Evolutionary conservation across 2,329 filamentous ascomycete genomes (phyloP).

Genomic region (Cordyceps cicadae): DNA sequence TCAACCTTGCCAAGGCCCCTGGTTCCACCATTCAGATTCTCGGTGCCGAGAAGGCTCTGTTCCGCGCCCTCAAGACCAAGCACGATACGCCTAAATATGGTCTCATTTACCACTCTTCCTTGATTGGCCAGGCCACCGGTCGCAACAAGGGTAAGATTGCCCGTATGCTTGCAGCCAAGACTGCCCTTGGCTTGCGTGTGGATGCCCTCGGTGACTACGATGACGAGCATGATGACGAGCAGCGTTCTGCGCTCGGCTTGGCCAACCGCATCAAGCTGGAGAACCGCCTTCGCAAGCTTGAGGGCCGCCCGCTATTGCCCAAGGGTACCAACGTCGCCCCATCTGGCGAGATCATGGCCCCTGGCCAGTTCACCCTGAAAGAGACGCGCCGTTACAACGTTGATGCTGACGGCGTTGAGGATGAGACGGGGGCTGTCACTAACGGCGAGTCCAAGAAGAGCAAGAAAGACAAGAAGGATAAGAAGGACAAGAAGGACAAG

Average conservation of each 20-base stretch:
- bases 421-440: slow-evolving; percentile 41
- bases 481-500: slow-evolving; percentile 35
- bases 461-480: slow-evolving; percentile 38
- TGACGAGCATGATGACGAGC: slow-evolving; percentile 75
- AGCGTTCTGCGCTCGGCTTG: slow-evolving; percentile 73
- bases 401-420: slow-evolving; percentile 77
- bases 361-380: slow-evolving; percentile 83
- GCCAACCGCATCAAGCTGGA: slow-evolving; percentile 65
- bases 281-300: slow-evolving; percentile 65
- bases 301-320: slow-evolving; percentile 81
- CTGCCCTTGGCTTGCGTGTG: slow-evolving; percentile 84
- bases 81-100: slow-evolving; percentile 98
- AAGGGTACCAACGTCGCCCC: slow-evolving; percentile 68
- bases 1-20: slow-evolving; percentile 90
- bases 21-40: slow-evolving; percentile 96
- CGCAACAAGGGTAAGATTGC: slow-evolving; percentile 99
- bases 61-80: slow-evolving; percentile 97
- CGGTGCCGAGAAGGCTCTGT: slow-evolving; percentile 96
- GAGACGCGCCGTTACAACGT: slow-evolving; percentile 90
- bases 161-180: slow-evolving; percentile 89
- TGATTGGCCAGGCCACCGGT: slow-evolving; percentile 93
- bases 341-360: slow-evolving; percentile 54
- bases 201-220: slow-evolving; percentile 59
- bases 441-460: slow-evolving; percentile 30
- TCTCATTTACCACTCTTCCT: slow-evolving; percentile 82